phyloP scores from a whole-genome alignment of 176 grass and related monocot species.

The Phoenix dactylifera region DNA sequence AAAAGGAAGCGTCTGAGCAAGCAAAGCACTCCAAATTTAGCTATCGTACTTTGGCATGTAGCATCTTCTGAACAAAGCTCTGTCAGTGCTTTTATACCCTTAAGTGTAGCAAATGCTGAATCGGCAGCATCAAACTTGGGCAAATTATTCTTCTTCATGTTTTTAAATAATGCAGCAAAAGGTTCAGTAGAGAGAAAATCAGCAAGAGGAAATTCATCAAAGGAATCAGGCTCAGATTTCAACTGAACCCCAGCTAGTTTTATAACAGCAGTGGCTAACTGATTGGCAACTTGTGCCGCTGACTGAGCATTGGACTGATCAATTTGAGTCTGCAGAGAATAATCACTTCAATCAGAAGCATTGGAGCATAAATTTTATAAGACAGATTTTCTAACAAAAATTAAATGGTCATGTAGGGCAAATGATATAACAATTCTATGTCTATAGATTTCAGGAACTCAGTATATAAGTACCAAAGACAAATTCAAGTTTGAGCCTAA shows the following conservation, averaged over 20 bases:
- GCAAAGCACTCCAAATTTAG: constrained; percentile 67
- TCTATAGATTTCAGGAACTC: background rate
- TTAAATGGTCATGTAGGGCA: background rate
- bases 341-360: constrained; percentile 15
- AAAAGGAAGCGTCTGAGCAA: constrained; percentile 75
- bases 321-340: constrained; percentile 57
- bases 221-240: constrained; percentile 32
- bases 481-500: background rate
- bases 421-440: background rate
- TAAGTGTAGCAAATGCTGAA: constrained; percentile 78
- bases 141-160: constrained; percentile 72
- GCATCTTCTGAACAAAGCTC: constrained; percentile 90
- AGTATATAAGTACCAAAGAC: background rate
- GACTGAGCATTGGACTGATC: constrained; percentile 76
- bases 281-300: constrained; percentile 64
- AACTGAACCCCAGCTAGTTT: constrained; percentile 45
- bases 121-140: constrained; percentile 88
- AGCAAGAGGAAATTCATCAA: constrained; percentile 36
- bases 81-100: constrained; percentile 85
- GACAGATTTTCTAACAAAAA: background rate
- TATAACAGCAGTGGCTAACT: constrained; percentile 70
- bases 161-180: constrained; percentile 67
- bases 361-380: constrained; percentile 5
- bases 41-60: constrained; percentile 63
- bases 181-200: constrained; percentile 90